Conservation (phyloP, 1,139 yeast species). For the Pichia sp. region DNA sequence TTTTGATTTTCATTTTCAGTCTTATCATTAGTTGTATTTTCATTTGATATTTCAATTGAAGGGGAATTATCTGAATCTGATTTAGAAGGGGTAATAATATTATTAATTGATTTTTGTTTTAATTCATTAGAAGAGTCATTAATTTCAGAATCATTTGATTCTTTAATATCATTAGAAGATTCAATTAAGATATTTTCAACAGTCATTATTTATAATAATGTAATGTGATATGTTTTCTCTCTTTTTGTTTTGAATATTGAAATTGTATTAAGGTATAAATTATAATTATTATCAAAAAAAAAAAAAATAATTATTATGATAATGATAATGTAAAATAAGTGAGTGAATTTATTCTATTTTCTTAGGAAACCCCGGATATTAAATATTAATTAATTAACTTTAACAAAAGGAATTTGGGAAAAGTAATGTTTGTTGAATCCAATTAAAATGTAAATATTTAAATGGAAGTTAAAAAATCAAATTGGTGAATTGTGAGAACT, state of each 20-base stretch:
- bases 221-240: too few species aligned
- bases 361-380: too few species aligned
- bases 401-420: too few species aligned
- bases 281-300: background rate
- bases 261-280: background rate
- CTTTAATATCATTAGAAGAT: background rate
- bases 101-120: background rate
- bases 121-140: background rate
- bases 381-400: too few species aligned
- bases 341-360: too few species aligned
- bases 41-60: background rate
- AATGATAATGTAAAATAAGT: too few species aligned
- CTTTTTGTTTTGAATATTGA: too few species aligned
- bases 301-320: too few species aligned
- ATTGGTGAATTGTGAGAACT: too few species aligned
- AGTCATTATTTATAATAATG: conserved; percentile 4
- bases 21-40: background rate
- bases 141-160: background rate
- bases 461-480: too few species aligned
- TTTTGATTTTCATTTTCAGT: background rate
- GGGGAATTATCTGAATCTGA: background rate
- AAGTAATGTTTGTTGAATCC: too few species aligned
- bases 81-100: background rate
- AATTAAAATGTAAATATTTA: too few species aligned
- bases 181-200: conserved; percentile 2